Evolutionary conservation across 2,329 filamentous ascomycete species (phyloP), one percentile per base, ranked within the genome.

Genomic region (Tolypocladium paradoxum): DNA sequence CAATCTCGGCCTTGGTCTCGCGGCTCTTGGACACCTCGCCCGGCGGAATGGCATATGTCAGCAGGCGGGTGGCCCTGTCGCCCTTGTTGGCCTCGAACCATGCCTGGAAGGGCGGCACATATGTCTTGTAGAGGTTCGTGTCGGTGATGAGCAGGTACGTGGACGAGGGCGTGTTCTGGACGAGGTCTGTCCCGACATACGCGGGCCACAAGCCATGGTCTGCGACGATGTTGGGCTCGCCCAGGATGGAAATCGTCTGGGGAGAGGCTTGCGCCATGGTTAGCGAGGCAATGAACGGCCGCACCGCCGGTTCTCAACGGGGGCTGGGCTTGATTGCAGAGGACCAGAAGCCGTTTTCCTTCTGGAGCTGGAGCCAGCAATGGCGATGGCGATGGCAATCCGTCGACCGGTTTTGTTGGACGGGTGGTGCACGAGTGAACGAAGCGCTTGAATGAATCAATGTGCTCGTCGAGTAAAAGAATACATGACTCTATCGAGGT

Each of bases 91-190:
- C 49, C 20, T 69, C 58, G 50, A 74, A 73, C 1, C 58, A 63
- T 22, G 65, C 53, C 65, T 83, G 72, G 70, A 99, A 96, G 31
- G 75, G 67, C n/a, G 88, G 83, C 1, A 90, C 84, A 70, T 97
- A 97, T 62, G 85, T 79, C 24, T 85, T 78, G 56, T 81, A 82
- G 56, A 99, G 82, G 67, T 97, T 97, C 47, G 91, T 95, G 72
- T 99, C 93, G 69, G 93, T 97, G 64, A 99, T 88, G 56, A 99
- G 84, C 54, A 97, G 87, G 68, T 97, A 99, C 56, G 92, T 97
- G 20, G 90, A 95, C 22, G 91, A 93, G 50, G 80, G 71, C 56
- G 93, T 76, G 66, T 86, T 88, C 53, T 78, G 72, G 57, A 97
- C 76, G 53, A 99, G 78, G 70, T 99, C 92, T 60, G 84, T 73